A percentile compares a stretch with the other conserved stretches of the same genome.
Evolutionary conservation across 2,329 filamentous ascomycete species (phyloP).

Genomic region (Alternaria arborescens): DNA sequence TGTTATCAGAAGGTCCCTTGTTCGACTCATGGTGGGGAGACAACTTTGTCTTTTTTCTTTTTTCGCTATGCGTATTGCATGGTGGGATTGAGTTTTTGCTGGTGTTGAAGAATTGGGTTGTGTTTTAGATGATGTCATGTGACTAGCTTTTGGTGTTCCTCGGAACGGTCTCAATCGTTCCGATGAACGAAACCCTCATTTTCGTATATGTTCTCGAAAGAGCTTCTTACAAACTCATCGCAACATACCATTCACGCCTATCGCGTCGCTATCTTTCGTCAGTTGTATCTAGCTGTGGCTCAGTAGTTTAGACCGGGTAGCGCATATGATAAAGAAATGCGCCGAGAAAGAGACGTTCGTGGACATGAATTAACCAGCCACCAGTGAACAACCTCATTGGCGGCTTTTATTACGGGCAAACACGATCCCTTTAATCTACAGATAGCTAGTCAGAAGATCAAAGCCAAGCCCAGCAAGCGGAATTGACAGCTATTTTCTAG

Average conservation of each 20-base stretch:
- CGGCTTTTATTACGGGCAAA: not conserved
- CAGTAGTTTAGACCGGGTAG: not conserved
- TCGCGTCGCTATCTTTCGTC: not conserved
- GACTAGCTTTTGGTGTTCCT: too few species aligned
- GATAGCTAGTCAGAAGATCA: slow-evolving; percentile 2
- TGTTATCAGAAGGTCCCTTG: too few species aligned
- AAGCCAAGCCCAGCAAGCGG: not conserved
- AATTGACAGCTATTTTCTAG: not conserved
- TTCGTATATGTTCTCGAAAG: too few species aligned
- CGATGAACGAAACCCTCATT: too few species aligned
- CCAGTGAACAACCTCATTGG: not conserved
- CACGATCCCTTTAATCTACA: slow-evolving; percentile 9
- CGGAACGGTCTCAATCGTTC: too few species aligned
- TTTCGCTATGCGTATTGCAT: too few species aligned
- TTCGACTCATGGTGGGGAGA: too few species aligned
- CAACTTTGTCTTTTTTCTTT: too few species aligned
- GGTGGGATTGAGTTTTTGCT: too few species aligned
- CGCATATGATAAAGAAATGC: not conserved
- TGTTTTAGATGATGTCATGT: too few species aligned
- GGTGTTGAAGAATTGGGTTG: too few species aligned
- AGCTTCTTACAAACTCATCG: too few species aligned
- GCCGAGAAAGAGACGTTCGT: not conserved
- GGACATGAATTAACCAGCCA: not conserved
- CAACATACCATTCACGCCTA: not conserved
- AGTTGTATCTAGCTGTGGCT: not conserved